Evolutionary conservation across 1,284 basidiomycete genomes (phyloP).

Genomic region (Rhodofomes roseus): DNA sequence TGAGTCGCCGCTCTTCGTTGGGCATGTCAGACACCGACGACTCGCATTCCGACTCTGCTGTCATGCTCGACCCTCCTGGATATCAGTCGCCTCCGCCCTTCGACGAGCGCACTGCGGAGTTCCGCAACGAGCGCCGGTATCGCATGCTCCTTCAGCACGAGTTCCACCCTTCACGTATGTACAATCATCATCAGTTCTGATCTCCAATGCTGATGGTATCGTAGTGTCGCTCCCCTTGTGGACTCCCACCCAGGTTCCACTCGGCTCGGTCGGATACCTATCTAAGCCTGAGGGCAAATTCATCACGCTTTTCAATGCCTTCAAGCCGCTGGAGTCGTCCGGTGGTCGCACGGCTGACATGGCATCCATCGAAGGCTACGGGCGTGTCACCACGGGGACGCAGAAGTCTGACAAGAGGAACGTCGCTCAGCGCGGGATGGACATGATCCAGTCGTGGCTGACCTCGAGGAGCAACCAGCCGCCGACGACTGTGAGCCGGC

Average conservation of each 20-base stretch:
- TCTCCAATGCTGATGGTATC: neutral
- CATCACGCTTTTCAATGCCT: slow-evolving; percentile 65
- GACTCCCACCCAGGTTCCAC: slow-evolving; percentile 53
- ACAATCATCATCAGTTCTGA: neutral
- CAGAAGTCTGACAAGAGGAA: slow-evolving; percentile 51
- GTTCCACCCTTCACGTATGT: slow-evolving; percentile 66
- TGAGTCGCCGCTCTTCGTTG: slow-evolving; percentile 3
- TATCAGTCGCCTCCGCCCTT: slow-evolving; percentile 43
- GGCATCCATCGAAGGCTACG: slow-evolving; percentile 54
- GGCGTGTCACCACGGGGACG: slow-evolving; percentile 40
- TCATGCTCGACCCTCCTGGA: slow-evolving; percentile 23
- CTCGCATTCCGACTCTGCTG: slow-evolving; percentile 12
- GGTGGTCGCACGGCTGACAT: slow-evolving; percentile 32
- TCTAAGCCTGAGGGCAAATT: slow-evolving; percentile 60
- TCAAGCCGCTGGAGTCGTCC: slow-evolving; percentile 42
- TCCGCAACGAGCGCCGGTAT: slow-evolving; percentile 59
- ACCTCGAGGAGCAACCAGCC: slow-evolving; percentile 34
- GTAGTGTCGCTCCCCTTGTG: slow-evolving; percentile 70
- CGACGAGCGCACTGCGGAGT: slow-evolving; percentile 40
- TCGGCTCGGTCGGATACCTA: slow-evolving; percentile 74
- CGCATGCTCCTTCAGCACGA: slow-evolving; percentile 56
- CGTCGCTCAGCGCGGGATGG: slow-evolving; percentile 50
- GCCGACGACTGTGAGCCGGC: slow-evolving; percentile 41
- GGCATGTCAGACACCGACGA: slow-evolving; percentile 8
- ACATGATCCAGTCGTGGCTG: slow-evolving; percentile 51